Percentiles rank a stretch among this genome's conserved stretches.
Evolutionary conservation across 139 green algal genomes (phyloP).

Genomic region (Diplosphaera chodatii): DNA sequence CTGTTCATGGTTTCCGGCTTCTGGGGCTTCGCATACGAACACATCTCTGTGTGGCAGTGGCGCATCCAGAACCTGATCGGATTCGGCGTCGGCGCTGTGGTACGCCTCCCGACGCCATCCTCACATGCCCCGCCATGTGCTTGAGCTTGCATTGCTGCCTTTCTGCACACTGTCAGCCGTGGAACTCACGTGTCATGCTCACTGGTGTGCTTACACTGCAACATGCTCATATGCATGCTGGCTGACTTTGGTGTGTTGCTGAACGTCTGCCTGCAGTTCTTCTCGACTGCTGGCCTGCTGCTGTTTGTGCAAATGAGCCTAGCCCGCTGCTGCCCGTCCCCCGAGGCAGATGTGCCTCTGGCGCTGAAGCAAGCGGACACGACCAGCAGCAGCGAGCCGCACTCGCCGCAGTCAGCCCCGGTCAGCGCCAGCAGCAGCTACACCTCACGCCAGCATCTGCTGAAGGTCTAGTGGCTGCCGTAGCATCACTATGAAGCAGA

Average conservation of each 20-base stretch:
- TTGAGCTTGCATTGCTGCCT: no score
- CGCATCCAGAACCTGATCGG: not conserved
- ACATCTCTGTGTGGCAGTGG: not conserved
- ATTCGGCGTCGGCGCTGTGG: not conserved
- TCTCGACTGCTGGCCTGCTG: not conserved
- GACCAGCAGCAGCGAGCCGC: not conserved
- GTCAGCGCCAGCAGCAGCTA: not conserved
- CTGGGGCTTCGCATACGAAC: not conserved
- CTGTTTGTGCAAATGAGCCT: not conserved
- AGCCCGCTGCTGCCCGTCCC: not conserved
- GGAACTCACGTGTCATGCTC: no score
- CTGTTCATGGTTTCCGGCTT: not conserved
- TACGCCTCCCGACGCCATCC: not conserved
- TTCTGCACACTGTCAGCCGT: no score
- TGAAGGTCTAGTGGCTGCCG: not conserved
- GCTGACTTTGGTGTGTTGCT: not conserved
- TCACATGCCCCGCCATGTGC: no score
- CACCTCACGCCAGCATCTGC: not conserved
- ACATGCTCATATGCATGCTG: no score
- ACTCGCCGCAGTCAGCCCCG: no score
- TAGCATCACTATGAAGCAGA: no score
- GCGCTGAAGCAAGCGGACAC: not conserved
- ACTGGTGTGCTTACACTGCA: no score
- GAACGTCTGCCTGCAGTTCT: not conserved
- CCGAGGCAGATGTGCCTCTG: not conserved